phyloP scores from a whole-genome alignment of 116 monocot species.

The Zostera marina region DNA sequence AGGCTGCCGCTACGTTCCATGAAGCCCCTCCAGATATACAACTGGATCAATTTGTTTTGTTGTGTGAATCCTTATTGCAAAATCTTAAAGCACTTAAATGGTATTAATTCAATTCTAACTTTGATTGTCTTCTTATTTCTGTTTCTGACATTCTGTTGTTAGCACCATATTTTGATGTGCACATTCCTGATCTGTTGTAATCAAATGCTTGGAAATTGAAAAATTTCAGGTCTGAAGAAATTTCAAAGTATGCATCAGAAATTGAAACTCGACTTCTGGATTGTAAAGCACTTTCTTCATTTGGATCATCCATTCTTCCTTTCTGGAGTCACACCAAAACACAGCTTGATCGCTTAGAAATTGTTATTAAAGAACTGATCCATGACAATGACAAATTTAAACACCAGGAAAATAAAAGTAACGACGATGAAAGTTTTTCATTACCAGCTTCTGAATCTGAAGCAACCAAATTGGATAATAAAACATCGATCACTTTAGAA shows the following conservation, averaged over 20 bases:
- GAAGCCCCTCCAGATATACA: constrained; percentile 27
- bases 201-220: neutral
- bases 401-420: constrained; percentile 1
- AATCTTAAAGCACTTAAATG: constrained; percentile 39
- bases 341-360: constrained; percentile 51
- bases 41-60: constrained; percentile 34
- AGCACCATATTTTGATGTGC: neutral
- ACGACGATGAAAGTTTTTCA: constrained; percentile 5
- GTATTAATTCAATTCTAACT: constrained; percentile 14
- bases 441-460: constrained; percentile 1
- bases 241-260: constrained; percentile 31
- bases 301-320: constrained; percentile 78
- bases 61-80: constrained; percentile 48
- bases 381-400: constrained; percentile 8
- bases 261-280: constrained; percentile 70
- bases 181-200: neutral
- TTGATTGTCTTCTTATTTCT: neutral
- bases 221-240: constrained; percentile 11
- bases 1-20: constrained; percentile 6
- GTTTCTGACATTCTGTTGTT: too few species aligned
- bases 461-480: neutral
- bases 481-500: neutral
- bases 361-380: constrained; percentile 33
- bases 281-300: constrained; percentile 67
- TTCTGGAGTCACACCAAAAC: constrained; percentile 79